These are phyloP conservation scores for Fusarium scirpi DNA, from an alignment of 2,329 filamentous ascomycete species.

Conservation along the genomic window DNA sequence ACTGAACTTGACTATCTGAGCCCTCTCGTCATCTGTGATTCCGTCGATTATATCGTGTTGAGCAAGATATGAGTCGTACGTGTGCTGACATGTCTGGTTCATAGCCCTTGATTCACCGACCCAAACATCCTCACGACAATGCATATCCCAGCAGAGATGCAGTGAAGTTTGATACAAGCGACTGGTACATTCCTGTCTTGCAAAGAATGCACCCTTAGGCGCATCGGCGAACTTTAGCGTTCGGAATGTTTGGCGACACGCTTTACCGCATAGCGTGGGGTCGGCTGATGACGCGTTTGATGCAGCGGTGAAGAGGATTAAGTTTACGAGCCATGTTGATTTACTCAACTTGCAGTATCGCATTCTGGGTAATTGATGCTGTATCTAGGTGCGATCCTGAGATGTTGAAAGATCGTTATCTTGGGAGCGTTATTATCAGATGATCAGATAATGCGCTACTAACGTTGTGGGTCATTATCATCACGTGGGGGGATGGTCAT, in stretches of 20 bases:
- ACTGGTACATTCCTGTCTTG: conserved; percentile 8
- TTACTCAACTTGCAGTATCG: accelerated
- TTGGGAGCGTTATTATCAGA: conserved; percentile 7
- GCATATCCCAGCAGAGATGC: conserved; percentile 10
- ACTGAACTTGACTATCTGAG: not conserved
- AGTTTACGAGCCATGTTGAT: accelerated
- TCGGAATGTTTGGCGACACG: conserved; percentile 23
- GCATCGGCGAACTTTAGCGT: conserved; percentile 19
- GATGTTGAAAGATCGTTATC: not conserved
- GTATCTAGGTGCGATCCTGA: not conserved
- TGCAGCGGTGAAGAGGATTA: accelerated
- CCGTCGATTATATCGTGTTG: not conserved
- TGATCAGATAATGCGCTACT: conserved; percentile 25
- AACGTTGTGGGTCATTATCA: conserved; percentile 3
- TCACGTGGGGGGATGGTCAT: conserved; percentile 15
- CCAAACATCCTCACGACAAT: conserved; percentile 1
- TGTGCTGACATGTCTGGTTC: conserved; percentile 10
- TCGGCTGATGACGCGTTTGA: not conserved
- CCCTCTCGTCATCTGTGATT: not conserved
- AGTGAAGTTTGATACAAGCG: conserved; percentile 6
- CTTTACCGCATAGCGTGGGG: not conserved
- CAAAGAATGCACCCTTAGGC: conserved; percentile 8
- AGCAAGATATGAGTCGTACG: not conserved
- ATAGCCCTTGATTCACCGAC: not conserved
- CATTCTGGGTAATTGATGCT: not conserved